Percentiles rank a stretch among this genome's conserved stretches.
phyloP scores from a whole-genome alignment of 805 yeast genomes.

The Spencermartinsiella europaea region DNA sequence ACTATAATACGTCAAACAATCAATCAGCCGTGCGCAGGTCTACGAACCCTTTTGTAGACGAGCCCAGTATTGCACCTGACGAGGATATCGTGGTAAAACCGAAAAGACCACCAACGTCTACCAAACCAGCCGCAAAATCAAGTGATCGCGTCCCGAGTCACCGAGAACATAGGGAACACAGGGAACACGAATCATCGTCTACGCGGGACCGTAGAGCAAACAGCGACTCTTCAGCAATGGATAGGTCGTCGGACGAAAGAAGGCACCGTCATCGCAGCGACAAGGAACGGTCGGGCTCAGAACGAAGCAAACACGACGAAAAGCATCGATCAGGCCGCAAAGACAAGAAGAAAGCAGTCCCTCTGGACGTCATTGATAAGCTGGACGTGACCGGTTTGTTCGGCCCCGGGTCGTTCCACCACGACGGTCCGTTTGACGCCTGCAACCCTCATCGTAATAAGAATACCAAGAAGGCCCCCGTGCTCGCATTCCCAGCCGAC shows the following conservation, averaged over 20 bases:
- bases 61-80: neutral
- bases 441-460: slow-evolving; percentile 95
- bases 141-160: neutral
- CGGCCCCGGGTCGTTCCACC: slow-evolving; percentile 92
- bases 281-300: neutral
- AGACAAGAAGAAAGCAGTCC: neutral
- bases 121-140: slow-evolving; percentile 36
- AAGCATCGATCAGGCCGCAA: neutral
- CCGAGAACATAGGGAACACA: neutral
- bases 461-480: slow-evolving; percentile 69
- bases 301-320: neutral
- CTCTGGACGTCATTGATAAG: slow-evolving; percentile 90
- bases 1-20: slow-evolving; percentile 11
- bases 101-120: slow-evolving; percentile 15
- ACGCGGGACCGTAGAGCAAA: slow-evolving; percentile 32
- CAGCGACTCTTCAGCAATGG: slow-evolving; percentile 21
- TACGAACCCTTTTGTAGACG: slow-evolving; percentile 23
- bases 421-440: slow-evolving; percentile 98
- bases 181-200: neutral
- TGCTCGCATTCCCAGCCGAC: slow-evolving; percentile 89
- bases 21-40: slow-evolving; percentile 16
- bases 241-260: neutral
- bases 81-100: slow-evolving; percentile 7
- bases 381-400: slow-evolving; percentile 93
- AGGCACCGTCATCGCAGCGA: neutral